Evolutionary conservation across 2,329 filamentous ascomycete genomes (phyloP), one percentile per base, ranked within the genome.

Genomic region (Monilinia fructicola): DNA sequence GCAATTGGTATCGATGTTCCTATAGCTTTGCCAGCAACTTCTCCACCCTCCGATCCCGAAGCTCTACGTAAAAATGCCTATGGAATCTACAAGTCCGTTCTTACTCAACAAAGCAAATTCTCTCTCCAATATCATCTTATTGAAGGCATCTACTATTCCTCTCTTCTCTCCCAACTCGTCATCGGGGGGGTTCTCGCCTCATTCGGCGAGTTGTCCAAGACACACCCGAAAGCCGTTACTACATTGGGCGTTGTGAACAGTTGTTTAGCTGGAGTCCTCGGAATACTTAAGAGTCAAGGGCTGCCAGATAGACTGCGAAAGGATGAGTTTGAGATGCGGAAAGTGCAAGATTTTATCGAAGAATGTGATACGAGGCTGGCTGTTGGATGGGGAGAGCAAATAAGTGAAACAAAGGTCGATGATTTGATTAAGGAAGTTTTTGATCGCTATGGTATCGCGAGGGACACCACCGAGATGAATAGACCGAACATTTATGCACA

Each of bases 231-330:
- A 26, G 84, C 71, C 7, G 73, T 90, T 73, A 86, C 85, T 12
- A 75, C 84, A 0, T 78, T 90, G 0, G 87, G 88, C 3, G 86
- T 86, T 1, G 74, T 85, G 14, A 90, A 90, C 72, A 88, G 86
- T 3, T 76, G 87, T 4, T 80, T 89, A 7, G 87, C 87, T 0
- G 87, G 88, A 21, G 77, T 87, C 0, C 76, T 90, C 26, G 86
- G 86, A 0, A 80, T 84, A 10, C 73, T 84, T 56, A 84, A 83
- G 72, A 81, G 82, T 5, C 81, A 82, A 53, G 83, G 82, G 0
- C 71, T 84, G 62, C 82, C 82, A 0, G 79, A 82, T 69, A 74
- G 80, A 21, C 68, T 84, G 23, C 76, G 79, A 52, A 79, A 81
- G 61, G 80, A 84, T 66, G 79, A 79, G 48, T 76, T 80, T 21